Evolutionary conservation across 257 asterid species (phyloP), one percentile per base, ranked within the genome.

Genomic region (Rehmannia glutinosa): DNA sequence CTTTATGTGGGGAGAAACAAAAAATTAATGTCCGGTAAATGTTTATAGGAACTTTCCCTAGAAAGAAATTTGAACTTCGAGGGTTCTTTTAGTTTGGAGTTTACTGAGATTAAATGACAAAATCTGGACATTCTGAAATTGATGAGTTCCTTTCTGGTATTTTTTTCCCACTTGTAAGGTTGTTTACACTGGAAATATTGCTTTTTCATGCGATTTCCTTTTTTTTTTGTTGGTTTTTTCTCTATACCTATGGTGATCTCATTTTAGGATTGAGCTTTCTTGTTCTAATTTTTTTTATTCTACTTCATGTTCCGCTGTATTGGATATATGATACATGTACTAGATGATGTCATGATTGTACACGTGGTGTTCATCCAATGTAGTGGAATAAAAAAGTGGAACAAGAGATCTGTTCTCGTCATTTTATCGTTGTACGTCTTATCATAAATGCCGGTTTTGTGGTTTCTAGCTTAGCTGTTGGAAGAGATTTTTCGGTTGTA

Each of bases 151-250:
- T 58, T 32, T 59, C 0, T 46, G 30, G 24, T 12, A 16, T 36
- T 45, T 10, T 32, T 30, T 15, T 2, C 28, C 17, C 7, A 24
- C 36, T 62, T 23, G 54, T 33, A 27, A 45, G 28, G 50, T 47
- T 59, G 50, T 17, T 54, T 10, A 20, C 32, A 30, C 69, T 70
- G 66, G 69, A 71, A 58, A 27, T 32, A 70, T 58, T 75, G 73
- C 28, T 32, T 52, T 21, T 57, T 60, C 17, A 17, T 2, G 11
- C 12, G 56, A 4, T 54, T 57, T 15, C 15, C 19, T 17, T 17
- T 13, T 8, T 28, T 41, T 33, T 8, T 28, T 30, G 36, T 30
- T 30, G n/a, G n/a, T 8, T 28, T 10, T 5, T 33, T 1, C 39
- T 5, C 8, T 33, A 33, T 16, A 46, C 3, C 8, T 1, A 46